Evolutionary conservation across 176 grass and related monocot genomes (phyloP).

Genomic region (Bromus sterilis): DNA sequence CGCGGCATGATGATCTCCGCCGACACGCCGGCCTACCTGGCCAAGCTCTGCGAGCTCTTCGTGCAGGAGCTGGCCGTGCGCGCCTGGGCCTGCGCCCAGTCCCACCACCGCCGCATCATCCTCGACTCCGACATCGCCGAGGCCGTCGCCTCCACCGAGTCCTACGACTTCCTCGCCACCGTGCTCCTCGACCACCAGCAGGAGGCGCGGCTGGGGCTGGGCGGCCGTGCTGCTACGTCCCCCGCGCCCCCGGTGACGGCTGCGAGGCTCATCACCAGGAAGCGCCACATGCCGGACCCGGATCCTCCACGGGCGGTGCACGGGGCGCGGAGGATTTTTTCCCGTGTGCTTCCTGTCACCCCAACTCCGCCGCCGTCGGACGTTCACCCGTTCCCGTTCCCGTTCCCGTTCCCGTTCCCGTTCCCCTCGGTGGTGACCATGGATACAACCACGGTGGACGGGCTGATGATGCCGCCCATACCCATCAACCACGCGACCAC

Average conservation of each 20-base stretch:
- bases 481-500: background rate
- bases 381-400: background rate
- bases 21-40: background rate
- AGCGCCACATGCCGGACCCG: background rate
- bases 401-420: background rate
- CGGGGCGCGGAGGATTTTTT: background rate
- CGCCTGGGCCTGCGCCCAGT: background rate
- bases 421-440: background rate
- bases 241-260: background rate
- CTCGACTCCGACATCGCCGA: background rate
- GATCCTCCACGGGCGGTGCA: background rate
- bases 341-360: background rate
- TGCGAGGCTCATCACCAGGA: background rate
- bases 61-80: constrained; percentile 1
- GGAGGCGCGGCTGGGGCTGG: background rate
- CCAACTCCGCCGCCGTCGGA: background rate
- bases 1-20: background rate
- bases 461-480: background rate
- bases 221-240: background rate
- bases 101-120: background rate
- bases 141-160: background rate
- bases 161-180: background rate
- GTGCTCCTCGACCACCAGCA: background rate
- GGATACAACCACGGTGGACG: background rate
- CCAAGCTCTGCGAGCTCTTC: constrained; percentile 6